Evolutionary conservation across 129 eudicot genomes (phyloP).

Genomic region (Flaveria bidentis): DNA sequence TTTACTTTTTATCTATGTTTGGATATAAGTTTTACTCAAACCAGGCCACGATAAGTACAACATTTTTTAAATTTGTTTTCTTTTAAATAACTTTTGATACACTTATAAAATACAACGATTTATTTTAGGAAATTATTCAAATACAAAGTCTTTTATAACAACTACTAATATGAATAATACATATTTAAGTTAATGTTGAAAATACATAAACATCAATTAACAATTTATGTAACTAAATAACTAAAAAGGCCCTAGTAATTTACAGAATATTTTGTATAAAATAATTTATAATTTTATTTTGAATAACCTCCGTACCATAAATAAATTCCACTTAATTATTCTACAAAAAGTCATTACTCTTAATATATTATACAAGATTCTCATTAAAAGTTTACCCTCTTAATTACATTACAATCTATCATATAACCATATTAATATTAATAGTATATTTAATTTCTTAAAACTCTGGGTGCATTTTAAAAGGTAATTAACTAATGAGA

Average conservation of each 20-base stretch:
- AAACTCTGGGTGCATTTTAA: slow-evolving; percentile 1
- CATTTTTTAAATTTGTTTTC: no score
- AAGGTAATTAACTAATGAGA: background rate
- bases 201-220: no score
- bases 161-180: background rate
- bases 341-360: background rate
- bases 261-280: background rate
- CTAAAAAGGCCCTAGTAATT: no score
- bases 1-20: no score
- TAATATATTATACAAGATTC: background rate
- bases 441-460: background rate
- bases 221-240: no score
- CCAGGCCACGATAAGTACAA: no score
- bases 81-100: no score
- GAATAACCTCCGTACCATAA: background rate
- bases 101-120: no score
- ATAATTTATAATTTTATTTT: background rate
- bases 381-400: background rate
- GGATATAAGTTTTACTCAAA: no score
- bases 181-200: background rate
- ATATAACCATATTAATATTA: background rate
- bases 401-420: background rate
- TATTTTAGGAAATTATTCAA: no score
- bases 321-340: background rate
- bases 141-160: no score